phyloP scores from a whole-genome alignment of 2,329 filamentous ascomycete species.

The Diaporthe nobilis region DNA sequence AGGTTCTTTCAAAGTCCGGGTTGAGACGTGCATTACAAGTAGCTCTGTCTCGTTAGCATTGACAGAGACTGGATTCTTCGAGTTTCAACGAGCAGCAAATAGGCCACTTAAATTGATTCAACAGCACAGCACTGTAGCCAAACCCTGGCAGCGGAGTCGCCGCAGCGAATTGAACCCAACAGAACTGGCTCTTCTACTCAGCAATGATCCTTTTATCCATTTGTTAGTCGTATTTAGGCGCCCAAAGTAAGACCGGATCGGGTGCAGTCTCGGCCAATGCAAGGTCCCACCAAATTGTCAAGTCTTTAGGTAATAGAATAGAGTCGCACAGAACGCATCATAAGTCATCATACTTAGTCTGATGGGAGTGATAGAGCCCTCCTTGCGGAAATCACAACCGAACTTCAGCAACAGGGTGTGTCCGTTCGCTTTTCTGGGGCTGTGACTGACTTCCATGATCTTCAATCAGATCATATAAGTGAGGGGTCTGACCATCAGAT shows the following conservation, averaged over 20 bases:
- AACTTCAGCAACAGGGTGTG: not conserved
- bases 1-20: not conserved
- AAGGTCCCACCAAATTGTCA: not conserved
- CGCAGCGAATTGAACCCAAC: not conserved
- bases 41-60: too few species aligned
- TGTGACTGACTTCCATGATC: not conserved
- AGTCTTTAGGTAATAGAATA: not conserved
- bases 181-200: not conserved
- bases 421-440: not conserved
- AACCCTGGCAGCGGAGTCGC: not conserved
- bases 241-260: fast-evolving
- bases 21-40: not conserved
- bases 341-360: not conserved
- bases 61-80: too few species aligned
- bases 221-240: not conserved
- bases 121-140: not conserved
- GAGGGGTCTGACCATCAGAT: not conserved
- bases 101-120: not conserved
- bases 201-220: not conserved
- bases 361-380: not conserved
- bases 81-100: too few species aligned
- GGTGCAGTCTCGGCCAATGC: not conserved
- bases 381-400: not conserved
- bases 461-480: not conserved
- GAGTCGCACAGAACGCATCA: not conserved